phyloP scores from a whole-genome alignment of 345 rosid species.

The Pistacia vera region DNA sequence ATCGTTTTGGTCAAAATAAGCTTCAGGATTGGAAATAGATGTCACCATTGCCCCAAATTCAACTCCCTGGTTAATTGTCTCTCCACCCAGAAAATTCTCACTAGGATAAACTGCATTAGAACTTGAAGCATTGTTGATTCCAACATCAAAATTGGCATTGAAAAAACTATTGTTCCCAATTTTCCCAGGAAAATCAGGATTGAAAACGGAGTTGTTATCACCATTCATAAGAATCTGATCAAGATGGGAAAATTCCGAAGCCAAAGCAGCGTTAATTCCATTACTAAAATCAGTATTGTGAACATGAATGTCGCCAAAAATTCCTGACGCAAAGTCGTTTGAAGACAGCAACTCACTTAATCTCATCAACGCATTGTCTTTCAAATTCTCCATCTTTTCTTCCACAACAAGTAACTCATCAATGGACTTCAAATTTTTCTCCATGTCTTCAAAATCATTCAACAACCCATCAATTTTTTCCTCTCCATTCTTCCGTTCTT shows the following conservation, averaged over 20 bases:
- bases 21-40: neutral
- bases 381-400: no score
- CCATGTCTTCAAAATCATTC: neutral
- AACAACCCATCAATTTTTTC: neutral
- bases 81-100: neutral
- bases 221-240: no score
- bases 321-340: neutral
- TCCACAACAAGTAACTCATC: neutral
- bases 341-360: neutral
- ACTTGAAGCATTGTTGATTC: neutral
- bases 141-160: no score
- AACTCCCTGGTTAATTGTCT: neutral
- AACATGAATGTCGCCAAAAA: no score
- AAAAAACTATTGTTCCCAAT: no score
- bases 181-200: no score
- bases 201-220: no score
- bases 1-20: no score
- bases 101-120: neutral
- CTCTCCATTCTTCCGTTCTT: neutral
- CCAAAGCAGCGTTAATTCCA: no score
- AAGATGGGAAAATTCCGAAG: no score
- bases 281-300: no score
- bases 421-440: neutral
- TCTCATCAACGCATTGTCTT: no score
- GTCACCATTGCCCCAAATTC: neutral